A percentile compares a stretch with the other conserved stretches of the same genome.
Evolutionary conservation across 164 flowering plant species (phyloP).

Genomic region (grape (Vitis vinifera)): DNA sequence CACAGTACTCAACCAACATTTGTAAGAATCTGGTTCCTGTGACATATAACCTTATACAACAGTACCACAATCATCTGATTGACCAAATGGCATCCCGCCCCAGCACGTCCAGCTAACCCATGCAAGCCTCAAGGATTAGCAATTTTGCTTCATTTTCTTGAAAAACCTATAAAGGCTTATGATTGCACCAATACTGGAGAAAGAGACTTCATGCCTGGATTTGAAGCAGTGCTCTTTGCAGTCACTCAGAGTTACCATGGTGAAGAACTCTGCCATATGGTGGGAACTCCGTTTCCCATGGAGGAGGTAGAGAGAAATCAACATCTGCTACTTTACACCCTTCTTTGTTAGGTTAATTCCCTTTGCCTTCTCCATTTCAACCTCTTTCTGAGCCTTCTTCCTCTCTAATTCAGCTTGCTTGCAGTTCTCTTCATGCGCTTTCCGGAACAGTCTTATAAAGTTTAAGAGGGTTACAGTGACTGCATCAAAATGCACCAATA

Average conservation of each 20-base stretch:
- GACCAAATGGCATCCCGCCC: neutral
- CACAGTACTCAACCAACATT: neutral
- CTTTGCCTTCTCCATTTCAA: conserved; percentile 84
- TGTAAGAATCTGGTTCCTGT: neutral
- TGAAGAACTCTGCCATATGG: conserved; percentile 3
- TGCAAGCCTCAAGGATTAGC: conserved; percentile 10
- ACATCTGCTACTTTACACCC: conserved; percentile 30
- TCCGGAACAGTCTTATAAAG: conserved; percentile 80
- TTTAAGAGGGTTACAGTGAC: conserved; percentile 77
- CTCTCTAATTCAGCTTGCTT: conserved; percentile 89
- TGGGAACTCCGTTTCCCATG: conserved; percentile 8
- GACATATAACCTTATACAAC: neutral
- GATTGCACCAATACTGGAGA: conserved; percentile 13
- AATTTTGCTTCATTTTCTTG: conserved; percentile 15
- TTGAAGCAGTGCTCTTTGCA: conserved; percentile 3
- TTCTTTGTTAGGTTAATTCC: conserved; percentile 50
- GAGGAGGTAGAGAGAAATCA: neutral
- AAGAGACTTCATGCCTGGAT: conserved; percentile 9
- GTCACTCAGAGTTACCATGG: neutral
- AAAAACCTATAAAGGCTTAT: conserved; percentile 14
- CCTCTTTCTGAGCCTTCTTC: conserved; percentile 90
- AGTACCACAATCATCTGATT: neutral
- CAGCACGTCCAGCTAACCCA: conserved; percentile 2
- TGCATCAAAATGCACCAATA: conserved; percentile 36
- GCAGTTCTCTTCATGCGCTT: conserved; percentile 84